phyloP scores from a whole-genome alignment of 2,329 filamentous ascomycete species.

The Neopestalotiopsis rosae region DNA sequence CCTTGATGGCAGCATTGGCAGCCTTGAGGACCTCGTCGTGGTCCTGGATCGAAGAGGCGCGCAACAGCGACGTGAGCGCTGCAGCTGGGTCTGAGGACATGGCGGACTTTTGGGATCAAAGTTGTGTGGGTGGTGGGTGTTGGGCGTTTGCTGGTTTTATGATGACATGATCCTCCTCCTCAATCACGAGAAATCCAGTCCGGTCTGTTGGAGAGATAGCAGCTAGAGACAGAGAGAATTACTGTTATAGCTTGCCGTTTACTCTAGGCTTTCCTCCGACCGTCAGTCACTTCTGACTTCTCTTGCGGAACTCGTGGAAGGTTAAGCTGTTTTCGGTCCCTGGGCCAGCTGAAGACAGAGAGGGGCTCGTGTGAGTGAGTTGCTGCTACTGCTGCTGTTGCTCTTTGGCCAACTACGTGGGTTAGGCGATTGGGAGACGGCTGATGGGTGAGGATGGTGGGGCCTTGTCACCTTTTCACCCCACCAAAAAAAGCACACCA shows the following conservation, averaged over 20 bases:
- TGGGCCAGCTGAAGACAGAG: too few species aligned
- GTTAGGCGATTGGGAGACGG: background rate
- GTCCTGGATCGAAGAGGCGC: constrained; percentile 65
- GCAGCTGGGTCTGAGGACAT: constrained; percentile 51
- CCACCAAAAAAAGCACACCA: constrained; percentile 12
- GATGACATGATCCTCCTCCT: constrained; percentile 4
- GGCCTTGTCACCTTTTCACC: background rate
- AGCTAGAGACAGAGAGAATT: background rate
- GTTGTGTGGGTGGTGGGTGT: background rate
- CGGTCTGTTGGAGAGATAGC: too few species aligned
- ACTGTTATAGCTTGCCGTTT: background rate
- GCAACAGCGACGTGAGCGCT: constrained; percentile 59
- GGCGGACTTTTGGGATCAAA: background rate
- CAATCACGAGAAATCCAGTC: too few species aligned
- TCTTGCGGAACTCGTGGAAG: too few species aligned
- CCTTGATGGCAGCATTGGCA: constrained; percentile 65
- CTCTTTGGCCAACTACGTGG: background rate
- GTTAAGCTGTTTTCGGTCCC: too few species aligned
- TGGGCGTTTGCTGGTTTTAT: background rate
- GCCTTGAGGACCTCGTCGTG: constrained; percentile 75
- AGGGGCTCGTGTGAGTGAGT: background rate
- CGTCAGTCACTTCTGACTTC: too few species aligned
- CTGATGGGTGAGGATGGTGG: background rate
- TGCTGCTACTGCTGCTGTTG: background rate
- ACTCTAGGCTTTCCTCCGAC: too few species aligned